Conservation (phyloP, 2,329 filamentous ascomycete genomes). For the Dissoconium aciculare region DNA sequence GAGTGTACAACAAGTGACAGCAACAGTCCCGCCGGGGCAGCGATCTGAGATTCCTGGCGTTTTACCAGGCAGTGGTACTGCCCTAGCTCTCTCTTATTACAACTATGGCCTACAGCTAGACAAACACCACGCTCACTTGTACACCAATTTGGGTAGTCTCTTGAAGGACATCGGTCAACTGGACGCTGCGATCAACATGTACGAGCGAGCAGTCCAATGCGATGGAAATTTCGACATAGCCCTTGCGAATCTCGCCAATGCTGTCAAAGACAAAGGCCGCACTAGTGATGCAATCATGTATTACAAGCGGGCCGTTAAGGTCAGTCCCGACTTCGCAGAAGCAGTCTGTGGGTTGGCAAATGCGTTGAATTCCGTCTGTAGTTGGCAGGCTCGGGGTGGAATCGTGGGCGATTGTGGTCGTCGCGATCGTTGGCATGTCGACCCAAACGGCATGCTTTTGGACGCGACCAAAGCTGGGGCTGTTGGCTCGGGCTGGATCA, state of each 20-base stretch:
- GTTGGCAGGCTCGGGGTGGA: constrained; percentile 82
- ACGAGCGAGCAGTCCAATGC: constrained; percentile 81
- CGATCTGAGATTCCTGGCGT: constrained; percentile 54
- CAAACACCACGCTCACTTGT: constrained; percentile 79
- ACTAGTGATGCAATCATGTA: constrained; percentile 85
- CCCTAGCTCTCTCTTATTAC: constrained; percentile 82
- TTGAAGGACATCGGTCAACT: constrained; percentile 94
- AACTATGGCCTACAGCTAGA: constrained; percentile 85
- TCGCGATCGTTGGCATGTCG: constrained; percentile 86
- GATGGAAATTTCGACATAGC: constrained; percentile 96
- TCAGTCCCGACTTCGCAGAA: constrained; percentile 94
- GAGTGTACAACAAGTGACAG: constrained; percentile 60
- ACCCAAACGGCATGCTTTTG: constrained; percentile 64
- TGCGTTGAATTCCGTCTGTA: constrained; percentile 88
- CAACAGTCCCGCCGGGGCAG: constrained; percentile 20
- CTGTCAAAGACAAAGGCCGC: constrained; percentile 88
- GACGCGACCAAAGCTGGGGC: constrained; percentile 50
- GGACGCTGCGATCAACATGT: constrained; percentile 86
- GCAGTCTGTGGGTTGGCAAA: constrained; percentile 92
- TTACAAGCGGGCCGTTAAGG: constrained; percentile 74
- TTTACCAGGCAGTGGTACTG: constrained; percentile 69
- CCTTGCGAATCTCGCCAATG: constrained; percentile 88
- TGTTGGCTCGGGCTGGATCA: constrained; percentile 63
- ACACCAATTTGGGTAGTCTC: constrained; percentile 88
- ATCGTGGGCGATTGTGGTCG: constrained; percentile 57